A percentile compares a stretch with the other conserved stretches of the same genome.
phyloP scores from a whole-genome alignment of 148 eudicot genomes.

The Nepenthes gracilis region DNA sequence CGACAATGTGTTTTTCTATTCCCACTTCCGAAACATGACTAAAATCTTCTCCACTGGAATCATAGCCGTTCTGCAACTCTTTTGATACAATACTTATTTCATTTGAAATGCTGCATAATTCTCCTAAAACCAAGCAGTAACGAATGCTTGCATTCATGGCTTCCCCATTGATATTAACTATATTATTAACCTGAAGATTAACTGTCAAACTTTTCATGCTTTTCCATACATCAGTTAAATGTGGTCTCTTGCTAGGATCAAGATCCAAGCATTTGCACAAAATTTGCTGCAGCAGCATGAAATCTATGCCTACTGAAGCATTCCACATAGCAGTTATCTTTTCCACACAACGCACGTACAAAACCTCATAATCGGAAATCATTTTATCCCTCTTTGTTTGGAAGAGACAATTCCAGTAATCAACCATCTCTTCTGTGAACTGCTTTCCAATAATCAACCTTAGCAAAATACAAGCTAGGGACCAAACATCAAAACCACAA shows the following conservation, averaged over 20 bases:
- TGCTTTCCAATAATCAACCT: conserved; percentile 49
- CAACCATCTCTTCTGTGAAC: conserved; percentile 26
- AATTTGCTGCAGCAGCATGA: conserved; percentile 21
- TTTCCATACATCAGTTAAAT: conserved; percentile 49
- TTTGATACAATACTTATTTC: conserved; percentile 13
- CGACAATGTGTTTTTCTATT: conserved; percentile 28
- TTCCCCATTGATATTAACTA: conserved; percentile 9
- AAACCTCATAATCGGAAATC: conserved; percentile 15
- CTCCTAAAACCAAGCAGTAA: conserved; percentile 44
- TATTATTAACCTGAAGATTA: conserved; percentile 17
- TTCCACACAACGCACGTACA: conserved; percentile 31
- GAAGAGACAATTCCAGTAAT: conserved; percentile 15
- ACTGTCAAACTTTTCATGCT: conserved; percentile 27
- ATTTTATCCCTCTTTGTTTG: conserved; percentile 11
- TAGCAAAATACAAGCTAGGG: conserved; percentile 49
- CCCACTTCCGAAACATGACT: conserved; percentile 16
- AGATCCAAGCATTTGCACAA: conserved; percentile 40
- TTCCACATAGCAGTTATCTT: conserved; percentile 19
- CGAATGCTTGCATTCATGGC: conserved; percentile 10
- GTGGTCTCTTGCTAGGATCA: conserved; percentile 45
- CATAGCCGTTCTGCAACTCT: conserved; percentile 11
- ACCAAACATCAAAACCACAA: conserved; percentile 65
- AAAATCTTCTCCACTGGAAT: conserved; percentile 10
- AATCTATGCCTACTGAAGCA: conserved; percentile 16
- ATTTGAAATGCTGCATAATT: conserved; percentile 25